Evolutionary conservation across 345 rosid species (phyloP).

Genomic region (Psidium guajava): DNA sequence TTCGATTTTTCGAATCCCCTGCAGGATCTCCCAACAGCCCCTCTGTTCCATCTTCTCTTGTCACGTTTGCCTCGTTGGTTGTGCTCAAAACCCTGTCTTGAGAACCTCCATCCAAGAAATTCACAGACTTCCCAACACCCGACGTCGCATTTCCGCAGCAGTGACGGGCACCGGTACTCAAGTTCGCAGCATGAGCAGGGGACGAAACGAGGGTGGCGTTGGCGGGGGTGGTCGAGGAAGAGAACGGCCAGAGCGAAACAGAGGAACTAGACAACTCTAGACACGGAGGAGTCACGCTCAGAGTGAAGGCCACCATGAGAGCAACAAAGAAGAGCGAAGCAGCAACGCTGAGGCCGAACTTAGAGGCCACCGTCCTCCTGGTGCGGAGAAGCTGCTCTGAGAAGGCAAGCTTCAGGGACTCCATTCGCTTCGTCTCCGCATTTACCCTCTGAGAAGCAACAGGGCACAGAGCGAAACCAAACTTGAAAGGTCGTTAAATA

Average conservation of each 20-base stretch:
- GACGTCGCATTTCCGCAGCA: neutral
- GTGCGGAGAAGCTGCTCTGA: neutral
- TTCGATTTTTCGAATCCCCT: constrained; percentile 8
- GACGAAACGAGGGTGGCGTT: neutral
- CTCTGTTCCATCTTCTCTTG: neutral
- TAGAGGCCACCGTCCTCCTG: constrained; percentile 24
- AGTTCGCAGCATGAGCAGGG: neutral
- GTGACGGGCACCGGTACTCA: neutral
- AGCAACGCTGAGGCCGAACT: constrained; percentile 36
- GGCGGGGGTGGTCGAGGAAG: neutral
- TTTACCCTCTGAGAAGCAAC: neutral
- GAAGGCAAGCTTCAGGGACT: neutral
- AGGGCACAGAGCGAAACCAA: neutral
- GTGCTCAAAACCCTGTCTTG: neutral
- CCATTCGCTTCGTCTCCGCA: neutral
- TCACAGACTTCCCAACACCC: neutral
- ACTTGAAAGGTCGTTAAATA: neutral
- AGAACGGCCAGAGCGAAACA: neutral
- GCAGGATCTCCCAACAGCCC: constrained; percentile 6
- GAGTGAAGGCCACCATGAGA: constrained; percentile 22
- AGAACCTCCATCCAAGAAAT: neutral
- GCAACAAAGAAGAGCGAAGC: constrained; percentile 33
- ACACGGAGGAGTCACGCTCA: constrained; percentile 23
- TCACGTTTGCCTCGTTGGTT: constrained; percentile 3
- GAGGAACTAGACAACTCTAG: neutral